A percentile compares a stretch with the other conserved stretches of the same genome.
Conservation (phyloP, 2,329 filamentous ascomycete genomes). For the Verticillium klebahnii region DNA sequence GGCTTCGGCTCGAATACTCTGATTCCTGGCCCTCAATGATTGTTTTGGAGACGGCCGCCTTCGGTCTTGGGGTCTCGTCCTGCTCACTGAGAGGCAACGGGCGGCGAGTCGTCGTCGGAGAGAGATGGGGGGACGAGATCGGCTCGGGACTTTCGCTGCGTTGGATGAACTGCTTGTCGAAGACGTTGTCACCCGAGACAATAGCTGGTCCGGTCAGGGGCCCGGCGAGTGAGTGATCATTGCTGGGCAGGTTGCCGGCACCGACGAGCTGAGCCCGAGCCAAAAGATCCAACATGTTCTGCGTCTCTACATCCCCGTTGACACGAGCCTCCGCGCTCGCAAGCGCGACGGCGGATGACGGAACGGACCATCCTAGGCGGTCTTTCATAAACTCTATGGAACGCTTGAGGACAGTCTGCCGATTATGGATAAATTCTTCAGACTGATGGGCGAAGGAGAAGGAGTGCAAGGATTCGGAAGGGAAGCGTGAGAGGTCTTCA, state of each 20-base stretch:
- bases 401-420: slow-evolving; percentile 87
- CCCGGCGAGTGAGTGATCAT: slow-evolving; percentile 37
- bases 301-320: slow-evolving; percentile 78
- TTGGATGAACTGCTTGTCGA: slow-evolving; percentile 74
- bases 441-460: slow-evolving; percentile 97
- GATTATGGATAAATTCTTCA: slow-evolving; percentile 84
- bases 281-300: slow-evolving; percentile 86
- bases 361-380: slow-evolving; percentile 71
- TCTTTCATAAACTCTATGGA: slow-evolving; percentile 97
- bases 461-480: slow-evolving; percentile 92
- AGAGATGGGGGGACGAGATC: slow-evolving; percentile 27
- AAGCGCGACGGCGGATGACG: slow-evolving; percentile 66
- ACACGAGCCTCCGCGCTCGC: slow-evolving; percentile 79
- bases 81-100: slow-evolving; percentile 6
- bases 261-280: slow-evolving; percentile 76
- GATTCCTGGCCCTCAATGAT: slow-evolving; percentile 27
- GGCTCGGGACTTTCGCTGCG: slow-evolving; percentile 47
- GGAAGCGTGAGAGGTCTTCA: slow-evolving; percentile 89
- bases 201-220: slow-evolving; percentile 79
- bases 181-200: slow-evolving; percentile 70
- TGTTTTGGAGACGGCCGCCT: slow-evolving; percentile 11
- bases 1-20: slow-evolving; percentile 46
- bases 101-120: slow-evolving; percentile 22
- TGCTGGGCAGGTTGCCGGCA: slow-evolving; percentile 54
- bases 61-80: neutral